phyloP scores from a whole-genome alignment of 768 basidiomycete species.

The Tricholoma saponaceum region DNA sequence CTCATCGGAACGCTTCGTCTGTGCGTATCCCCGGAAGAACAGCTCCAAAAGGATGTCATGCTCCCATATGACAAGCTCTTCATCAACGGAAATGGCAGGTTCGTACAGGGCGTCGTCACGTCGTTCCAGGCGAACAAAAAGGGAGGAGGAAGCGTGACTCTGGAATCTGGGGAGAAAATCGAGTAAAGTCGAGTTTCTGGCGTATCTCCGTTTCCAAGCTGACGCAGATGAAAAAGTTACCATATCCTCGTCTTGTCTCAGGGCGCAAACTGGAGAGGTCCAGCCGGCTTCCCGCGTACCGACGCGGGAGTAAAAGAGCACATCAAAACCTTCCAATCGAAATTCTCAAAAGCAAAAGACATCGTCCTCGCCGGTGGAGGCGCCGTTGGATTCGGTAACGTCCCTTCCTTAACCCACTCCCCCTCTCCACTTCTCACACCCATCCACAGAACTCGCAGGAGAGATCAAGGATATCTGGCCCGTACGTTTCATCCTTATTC shows the following conservation, averaged over 20 bases:
- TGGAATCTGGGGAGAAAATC: slow-evolving; percentile 49
- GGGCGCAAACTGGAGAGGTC: slow-evolving; percentile 52
- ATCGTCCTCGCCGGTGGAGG: slow-evolving; percentile 58
- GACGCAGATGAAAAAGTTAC: slow-evolving; percentile 27
- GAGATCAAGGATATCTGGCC: slow-evolving; percentile 40
- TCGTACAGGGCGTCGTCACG: slow-evolving; percentile 40
- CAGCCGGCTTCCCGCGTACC: slow-evolving; percentile 40
- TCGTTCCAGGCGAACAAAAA: slow-evolving; percentile 26
- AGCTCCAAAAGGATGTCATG: slow-evolving; percentile 41
- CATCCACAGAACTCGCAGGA: slow-evolving; percentile 33
- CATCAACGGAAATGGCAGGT: slow-evolving; percentile 40
- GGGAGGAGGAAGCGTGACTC: slow-evolving; percentile 43
- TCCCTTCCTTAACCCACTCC: background rate
- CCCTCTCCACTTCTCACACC: background rate
- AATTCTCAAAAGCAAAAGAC: slow-evolving; percentile 34
- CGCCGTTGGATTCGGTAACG: slow-evolving; percentile 47
- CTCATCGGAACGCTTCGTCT: slow-evolving; percentile 52
- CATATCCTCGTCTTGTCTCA: slow-evolving; percentile 58
- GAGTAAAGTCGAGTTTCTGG: slow-evolving; percentile 13
- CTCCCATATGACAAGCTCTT: slow-evolving; percentile 56
- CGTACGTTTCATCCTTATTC: slow-evolving; percentile 19
- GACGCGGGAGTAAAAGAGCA: slow-evolving; percentile 24
- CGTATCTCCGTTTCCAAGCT: background rate
- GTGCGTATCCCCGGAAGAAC: slow-evolving; percentile 39
- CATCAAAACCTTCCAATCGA: slow-evolving; percentile 25